phyloP scores from a whole-genome alignment of 2,329 filamentous ascomycete species.

The Fusarium coicis region DNA sequence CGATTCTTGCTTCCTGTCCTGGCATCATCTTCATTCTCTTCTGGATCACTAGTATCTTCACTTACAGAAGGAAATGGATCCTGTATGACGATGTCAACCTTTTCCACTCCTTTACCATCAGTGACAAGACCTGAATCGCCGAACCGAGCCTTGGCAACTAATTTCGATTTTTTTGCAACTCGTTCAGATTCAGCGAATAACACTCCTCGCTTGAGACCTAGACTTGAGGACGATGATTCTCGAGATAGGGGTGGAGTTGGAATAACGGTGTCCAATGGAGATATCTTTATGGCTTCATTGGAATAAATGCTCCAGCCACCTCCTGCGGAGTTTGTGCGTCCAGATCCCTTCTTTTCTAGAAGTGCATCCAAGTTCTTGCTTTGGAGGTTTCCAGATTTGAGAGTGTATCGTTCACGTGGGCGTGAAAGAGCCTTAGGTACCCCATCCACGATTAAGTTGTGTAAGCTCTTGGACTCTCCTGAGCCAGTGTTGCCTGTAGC shows the following conservation, averaged over 20 bases:
- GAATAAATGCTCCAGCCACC: conserved; percentile 86
- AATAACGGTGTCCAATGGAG: conserved; percentile 64
- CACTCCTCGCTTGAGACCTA: conserved; percentile 44
- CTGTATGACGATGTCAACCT: conserved; percentile 68
- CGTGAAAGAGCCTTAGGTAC: conserved; percentile 85
- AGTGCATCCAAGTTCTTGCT: conserved; percentile 78
- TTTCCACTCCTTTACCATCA: conserved; percentile 71
- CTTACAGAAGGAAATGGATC: conserved; percentile 62
- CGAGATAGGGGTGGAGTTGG: conserved; percentile 59
- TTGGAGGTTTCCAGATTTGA: conserved; percentile 74
- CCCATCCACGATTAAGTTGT: conserved; percentile 78
- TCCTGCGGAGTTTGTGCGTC: conserved; percentile 75
- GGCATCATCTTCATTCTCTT: conserved; percentile 28
- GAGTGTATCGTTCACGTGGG: conserved; percentile 75
- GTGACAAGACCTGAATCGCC: conserved; percentile 66
- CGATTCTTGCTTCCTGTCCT: conserved; percentile 18
- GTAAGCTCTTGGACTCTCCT: conserved; percentile 71
- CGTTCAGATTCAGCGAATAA: conserved; percentile 46
- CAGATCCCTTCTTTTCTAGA: conserved; percentile 74
- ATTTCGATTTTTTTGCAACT: conserved; percentile 66
- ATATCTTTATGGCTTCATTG: conserved; percentile 65
- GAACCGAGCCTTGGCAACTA: conserved; percentile 76
- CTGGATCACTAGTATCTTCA: conserved; percentile 35
- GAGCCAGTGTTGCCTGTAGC: conserved; percentile 53
- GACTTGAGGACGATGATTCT: conserved; percentile 44